Evolutionary conservation across 345 rosid genomes (phyloP), one percentile per base, ranked within the genome.

Genomic region (Gossypium bickii): DNA sequence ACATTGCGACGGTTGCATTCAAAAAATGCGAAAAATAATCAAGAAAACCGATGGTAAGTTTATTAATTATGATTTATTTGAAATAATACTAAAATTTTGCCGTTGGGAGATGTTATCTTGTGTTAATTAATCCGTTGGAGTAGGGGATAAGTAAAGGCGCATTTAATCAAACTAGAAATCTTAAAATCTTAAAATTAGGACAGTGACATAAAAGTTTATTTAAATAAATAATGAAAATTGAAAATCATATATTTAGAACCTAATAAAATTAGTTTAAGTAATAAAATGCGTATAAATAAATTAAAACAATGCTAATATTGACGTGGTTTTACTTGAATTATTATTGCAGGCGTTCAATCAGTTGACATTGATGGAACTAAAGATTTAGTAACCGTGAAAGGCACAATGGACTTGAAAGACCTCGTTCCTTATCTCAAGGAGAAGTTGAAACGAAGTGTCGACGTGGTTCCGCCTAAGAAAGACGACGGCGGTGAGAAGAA

Each of bases 1-100:
- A n/a, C 97, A 91, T 76, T 91, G 97, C 38, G 91, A 89, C 10
- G 89, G 90, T n/a, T 91, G 97, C 77, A 83, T 87, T n/a, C 74
- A 67, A 43, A 91, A 91, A 73, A 87, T 89, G 55, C 24, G 52
- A 53, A 89, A 72, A 78, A 88, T 84, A 45, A 83, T 91, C 67
- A 9, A 2, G 62, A 91, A 82, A 64, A 72, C 66, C 57, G 60
- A 81, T 45, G 97, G 97, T 89, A 4, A 78, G 80, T 38, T 57
- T 52, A 38, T 49, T 67, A 45, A 3, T 27, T 25, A 16, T 55
- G 10, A 47, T 78, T 22, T 16, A 65, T 41, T 18, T 25, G 38
- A 68, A 76, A 1, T 45, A 18, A 64, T 34, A 7, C 27, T 76
- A 47, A 69, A 67, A 22, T 53, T 55, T 24, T 43, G 34, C 17